Base-by-base conservation (phyloP, 495 filamentous ascomycete species). In the Halenospora varia region DNA sequence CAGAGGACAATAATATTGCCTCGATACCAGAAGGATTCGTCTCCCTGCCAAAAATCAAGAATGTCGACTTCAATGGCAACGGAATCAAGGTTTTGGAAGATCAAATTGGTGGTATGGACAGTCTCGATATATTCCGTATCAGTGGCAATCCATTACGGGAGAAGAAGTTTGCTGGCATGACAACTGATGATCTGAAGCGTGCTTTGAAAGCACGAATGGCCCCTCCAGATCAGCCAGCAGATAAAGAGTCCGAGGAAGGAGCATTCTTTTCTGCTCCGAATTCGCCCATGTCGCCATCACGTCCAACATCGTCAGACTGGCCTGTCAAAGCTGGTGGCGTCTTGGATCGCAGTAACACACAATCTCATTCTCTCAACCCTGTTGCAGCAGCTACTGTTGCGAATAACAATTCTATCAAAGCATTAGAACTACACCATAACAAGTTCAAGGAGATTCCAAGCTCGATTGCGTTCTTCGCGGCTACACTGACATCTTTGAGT, bases 71-170 rank as follows among this genome's bases (percentile, higher is more conserved):
- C 56, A 88, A 88, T 8, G 85, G 84, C 46, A 99, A 99, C 67
- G 81, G 90, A 57, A 78, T 98, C 15, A 84, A 80, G 6, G 72
- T 80, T 18, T 63, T 98, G 29, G 90, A 95, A 60, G 79, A 88
- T 10, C 81, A 81, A 62, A 82, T 97, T 56, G 89, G 88, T 4
- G 70, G 82, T 24, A 96, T 97, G 89, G 82, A 90, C 2, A 85
- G 72, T 49, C 74, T 98, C 9, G 76, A 80, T 9, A 84, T 82
- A 55, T 78, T 97, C 40, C 82, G 82, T 10, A 76, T 98, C 35
- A 83, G 84, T 46, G 90, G 89, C 13, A 98, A 98, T 65, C 94
- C 94, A 3, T 71, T 98, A 11, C 76, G 87, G 45, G 92, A 96
- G 62, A 90, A 88, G 62, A 95, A 88, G 68, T 88, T 94, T 53